Conservation (phyloP, 2,329 filamentous ascomycete species). For the Biscogniauxia marginata region DNA sequence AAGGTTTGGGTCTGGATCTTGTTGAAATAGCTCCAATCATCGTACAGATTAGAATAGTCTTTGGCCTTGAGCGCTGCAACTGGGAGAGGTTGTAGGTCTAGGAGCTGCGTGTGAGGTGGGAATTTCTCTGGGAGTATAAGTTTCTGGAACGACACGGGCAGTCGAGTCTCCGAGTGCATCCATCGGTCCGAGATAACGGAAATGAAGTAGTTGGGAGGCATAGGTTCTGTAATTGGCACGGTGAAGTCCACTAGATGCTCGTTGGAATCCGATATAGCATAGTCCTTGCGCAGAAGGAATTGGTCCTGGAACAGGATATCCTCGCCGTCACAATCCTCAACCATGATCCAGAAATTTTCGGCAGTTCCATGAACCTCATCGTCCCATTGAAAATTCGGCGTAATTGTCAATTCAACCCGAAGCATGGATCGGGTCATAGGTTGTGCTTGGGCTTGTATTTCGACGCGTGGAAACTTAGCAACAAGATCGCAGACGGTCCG, state of each 20-base stretch:
- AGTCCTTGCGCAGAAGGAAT: conserved; percentile 87
- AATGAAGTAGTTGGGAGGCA: conserved; percentile 99
- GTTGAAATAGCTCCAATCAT: conserved; percentile 86
- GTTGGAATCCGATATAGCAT: conserved; percentile 79
- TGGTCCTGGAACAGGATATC: conserved; percentile 94
- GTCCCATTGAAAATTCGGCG: conserved; percentile 95
- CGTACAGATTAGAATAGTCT: conserved; percentile 79
- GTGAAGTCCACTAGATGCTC: conserved; percentile 97
- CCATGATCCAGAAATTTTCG: conserved; percentile 95
- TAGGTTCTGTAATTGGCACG: conserved; percentile 92
- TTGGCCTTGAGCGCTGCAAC: conserved; percentile 84
- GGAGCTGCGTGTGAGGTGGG: conserved; percentile 84
- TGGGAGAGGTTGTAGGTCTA: conserved; percentile 89
- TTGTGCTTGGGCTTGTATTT: conserved; percentile 90
- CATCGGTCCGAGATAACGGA: conserved; percentile 91
- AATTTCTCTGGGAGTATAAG: conserved; percentile 93
- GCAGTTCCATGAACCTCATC: conserved; percentile 81
- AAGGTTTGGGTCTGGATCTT: conserved; percentile 97
- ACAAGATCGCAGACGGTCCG: conserved; percentile 82
- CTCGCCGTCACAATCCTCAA: conserved; percentile 96
- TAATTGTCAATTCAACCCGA: conserved; percentile 84
- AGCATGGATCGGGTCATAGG: conserved; percentile 94
- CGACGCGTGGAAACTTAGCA: conserved; percentile 87
- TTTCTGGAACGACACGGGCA: conserved; percentile 93
- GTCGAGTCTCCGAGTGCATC: conserved; percentile 96